A percentile compares a stretch with the other conserved stretches of the same genome.
Conservation (phyloP, 2,329 filamentous ascomycete genomes). For the Mycogone perniciosa region DNA sequence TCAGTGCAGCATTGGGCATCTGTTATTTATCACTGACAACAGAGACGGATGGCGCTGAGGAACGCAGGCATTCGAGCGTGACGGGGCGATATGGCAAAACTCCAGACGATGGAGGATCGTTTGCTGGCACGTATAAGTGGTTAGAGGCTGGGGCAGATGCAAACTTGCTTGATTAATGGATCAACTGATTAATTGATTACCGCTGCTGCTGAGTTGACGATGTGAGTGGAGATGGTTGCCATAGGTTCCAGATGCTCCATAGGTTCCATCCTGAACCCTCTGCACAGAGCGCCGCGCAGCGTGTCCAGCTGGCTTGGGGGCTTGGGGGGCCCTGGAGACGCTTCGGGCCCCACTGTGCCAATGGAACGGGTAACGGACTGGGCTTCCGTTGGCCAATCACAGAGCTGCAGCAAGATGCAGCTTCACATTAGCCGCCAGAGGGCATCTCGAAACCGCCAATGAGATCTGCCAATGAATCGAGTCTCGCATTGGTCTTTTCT, state of each 20-base stretch:
- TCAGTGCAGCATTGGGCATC: slow-evolving; percentile 11
- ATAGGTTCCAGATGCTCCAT: not conserved
- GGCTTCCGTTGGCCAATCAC: slow-evolving; percentile 6
- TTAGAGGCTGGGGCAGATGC: not conserved
- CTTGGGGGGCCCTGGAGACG: not conserved
- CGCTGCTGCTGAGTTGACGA: slow-evolving; percentile 9
- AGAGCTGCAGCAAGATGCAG: slow-evolving; percentile 4
- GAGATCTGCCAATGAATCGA: not conserved
- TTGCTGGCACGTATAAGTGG: not conserved
- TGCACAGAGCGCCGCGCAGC: not conserved
- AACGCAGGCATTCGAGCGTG: not conserved
- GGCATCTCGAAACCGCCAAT: not conserved
- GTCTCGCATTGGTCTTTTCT: not conserved
- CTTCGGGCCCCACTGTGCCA: not conserved
- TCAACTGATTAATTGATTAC: slow-evolving; percentile 2
- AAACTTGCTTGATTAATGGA: not conserved
- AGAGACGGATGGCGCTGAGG: not conserved
- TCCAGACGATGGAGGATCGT: not conserved
- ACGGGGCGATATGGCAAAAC: not conserved
- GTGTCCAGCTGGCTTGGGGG: not conserved
- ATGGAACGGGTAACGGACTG: slow-evolving; percentile 8
- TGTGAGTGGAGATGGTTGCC: slow-evolving; percentile 6
- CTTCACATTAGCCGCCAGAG: slow-evolving; percentile 13
- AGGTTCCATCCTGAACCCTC: not conserved
- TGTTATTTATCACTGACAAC: not conserved